These are phyloP conservation scores for Phoma herbarum DNA, from an alignment of 2,329 filamentous ascomycete species.

Conservation along the genomic window DNA sequence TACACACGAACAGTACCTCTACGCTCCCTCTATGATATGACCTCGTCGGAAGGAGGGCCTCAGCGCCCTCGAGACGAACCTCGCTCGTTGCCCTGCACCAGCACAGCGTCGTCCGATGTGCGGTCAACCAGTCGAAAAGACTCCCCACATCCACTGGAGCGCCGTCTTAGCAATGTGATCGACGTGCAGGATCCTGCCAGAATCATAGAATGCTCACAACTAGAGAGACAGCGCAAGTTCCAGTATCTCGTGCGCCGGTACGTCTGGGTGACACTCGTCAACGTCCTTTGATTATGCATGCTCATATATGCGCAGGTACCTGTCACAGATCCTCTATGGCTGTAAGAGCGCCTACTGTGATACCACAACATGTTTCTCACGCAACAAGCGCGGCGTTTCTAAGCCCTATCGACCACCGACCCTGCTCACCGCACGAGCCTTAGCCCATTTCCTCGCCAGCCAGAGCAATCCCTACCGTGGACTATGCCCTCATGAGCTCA, in stretches of 20 bases:
- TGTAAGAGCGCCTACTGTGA: slow-evolving; percentile 74
- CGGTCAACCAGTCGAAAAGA: background rate
- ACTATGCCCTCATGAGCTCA: slow-evolving; percentile 66
- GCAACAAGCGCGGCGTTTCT: slow-evolving; percentile 72
- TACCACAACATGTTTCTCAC: slow-evolving; percentile 83
- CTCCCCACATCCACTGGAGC: slow-evolving; percentile 5
- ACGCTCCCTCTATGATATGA: slow-evolving; percentile 38
- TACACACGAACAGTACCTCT: slow-evolving; percentile 5
- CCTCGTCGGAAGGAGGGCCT: slow-evolving; percentile 22
- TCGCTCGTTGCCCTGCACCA: background rate
- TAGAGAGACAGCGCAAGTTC: slow-evolving; percentile 41
- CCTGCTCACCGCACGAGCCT: slow-evolving; percentile 78
- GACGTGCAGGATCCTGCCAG: slow-evolving; percentile 39
- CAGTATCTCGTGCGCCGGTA: slow-evolving; percentile 46
- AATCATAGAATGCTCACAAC: slow-evolving; percentile 42
- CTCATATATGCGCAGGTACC: slow-evolving; percentile 65
- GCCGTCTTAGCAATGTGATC: slow-evolving; percentile 21
- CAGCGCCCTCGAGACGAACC: slow-evolving; percentile 17
- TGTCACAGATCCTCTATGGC: slow-evolving; percentile 82
- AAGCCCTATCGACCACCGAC: slow-evolving; percentile 81
- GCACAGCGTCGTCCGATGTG: background rate
- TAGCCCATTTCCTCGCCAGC: slow-evolving; percentile 82
- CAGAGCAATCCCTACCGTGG: slow-evolving; percentile 77
- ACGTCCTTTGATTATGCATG: background rate
- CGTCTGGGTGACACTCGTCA: slow-evolving; percentile 13